A percentile compares a stretch with the other conserved stretches of the same genome.
phyloP scores from a whole-genome alignment of 495 filamentous ascomycete species.

The Xanthoparmelia taractica region DNA sequence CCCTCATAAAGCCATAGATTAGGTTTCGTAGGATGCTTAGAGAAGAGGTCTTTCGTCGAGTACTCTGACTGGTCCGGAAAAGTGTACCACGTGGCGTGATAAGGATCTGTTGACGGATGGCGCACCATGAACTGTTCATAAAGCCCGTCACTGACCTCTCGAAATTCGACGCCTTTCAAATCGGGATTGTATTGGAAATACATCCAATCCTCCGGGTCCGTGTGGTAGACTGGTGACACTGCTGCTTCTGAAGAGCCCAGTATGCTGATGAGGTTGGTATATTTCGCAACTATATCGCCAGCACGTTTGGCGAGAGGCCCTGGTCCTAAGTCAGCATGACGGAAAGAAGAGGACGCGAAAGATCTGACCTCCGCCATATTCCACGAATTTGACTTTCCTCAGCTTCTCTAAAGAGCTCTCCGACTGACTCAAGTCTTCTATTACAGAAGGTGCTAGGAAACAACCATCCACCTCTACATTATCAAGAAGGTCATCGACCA shows the following conservation, averaged over 20 bases:
- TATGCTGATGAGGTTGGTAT: slow-evolving; percentile 28
- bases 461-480: slow-evolving; percentile 29
- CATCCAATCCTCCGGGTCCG: slow-evolving; percentile 41
- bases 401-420: slow-evolving; percentile 27
- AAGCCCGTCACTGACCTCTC: slow-evolving; percentile 33
- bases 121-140: slow-evolving; percentile 46
- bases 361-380: not conserved
- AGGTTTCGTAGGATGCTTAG: slow-evolving; percentile 40
- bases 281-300: slow-evolving; percentile 23
- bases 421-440: slow-evolving; percentile 31
- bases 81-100: slow-evolving; percentile 29
- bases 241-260: slow-evolving; percentile 30
- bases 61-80: slow-evolving; percentile 40
- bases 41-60: slow-evolving; percentile 50
- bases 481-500: slow-evolving; percentile 27
- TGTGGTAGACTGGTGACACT: slow-evolving; percentile 19
- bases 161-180: slow-evolving; percentile 37
- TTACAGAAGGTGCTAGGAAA: slow-evolving; percentile 31
- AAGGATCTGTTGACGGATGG: slow-evolving; percentile 23
- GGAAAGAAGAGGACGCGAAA: not conserved
- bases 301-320: slow-evolving; percentile 15
- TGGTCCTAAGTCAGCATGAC: not conserved
- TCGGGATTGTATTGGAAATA: slow-evolving; percentile 42
- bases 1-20: slow-evolving; percentile 46
- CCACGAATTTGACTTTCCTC: slow-evolving; percentile 25